phyloP scores from a whole-genome alignment of 208 protist genomes.

The Vickermania ingenoplastis region DNA sequence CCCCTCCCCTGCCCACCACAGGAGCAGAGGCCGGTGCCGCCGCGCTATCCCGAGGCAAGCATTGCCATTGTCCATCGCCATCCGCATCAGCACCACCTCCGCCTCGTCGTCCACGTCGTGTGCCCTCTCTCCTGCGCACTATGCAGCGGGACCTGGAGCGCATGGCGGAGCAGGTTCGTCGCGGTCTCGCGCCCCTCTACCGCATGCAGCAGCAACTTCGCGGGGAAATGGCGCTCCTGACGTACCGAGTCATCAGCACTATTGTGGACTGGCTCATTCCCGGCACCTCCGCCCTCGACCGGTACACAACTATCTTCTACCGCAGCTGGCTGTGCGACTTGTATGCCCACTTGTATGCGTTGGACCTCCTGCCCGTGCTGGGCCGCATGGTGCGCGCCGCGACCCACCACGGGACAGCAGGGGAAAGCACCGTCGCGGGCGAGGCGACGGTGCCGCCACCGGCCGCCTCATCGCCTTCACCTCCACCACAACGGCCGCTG shows the following conservation, averaged over 20 bases:
- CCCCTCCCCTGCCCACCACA: no score
- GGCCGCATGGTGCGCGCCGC: neutral
- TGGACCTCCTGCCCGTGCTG: constrained; percentile 25
- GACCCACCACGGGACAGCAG: no score
- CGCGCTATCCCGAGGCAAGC: no score
- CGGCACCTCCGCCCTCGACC: constrained; percentile 45
- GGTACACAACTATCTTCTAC: constrained; percentile 56
- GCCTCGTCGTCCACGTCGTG: neutral
- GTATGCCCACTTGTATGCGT: constrained; percentile 57
- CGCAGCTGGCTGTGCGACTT: constrained; percentile 77
- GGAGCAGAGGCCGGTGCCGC: no score
- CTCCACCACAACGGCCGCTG: no score
- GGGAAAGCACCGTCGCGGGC: no score
- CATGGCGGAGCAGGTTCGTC: neutral
- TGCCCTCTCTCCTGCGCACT: neutral
- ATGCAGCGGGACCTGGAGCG: neutral
- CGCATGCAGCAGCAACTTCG: constrained; percentile 45
- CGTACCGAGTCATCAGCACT: constrained; percentile 68
- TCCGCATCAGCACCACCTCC: neutral
- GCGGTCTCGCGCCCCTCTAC: constrained; percentile 1
- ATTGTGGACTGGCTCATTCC: constrained; percentile 72
- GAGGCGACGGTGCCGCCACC: no score
- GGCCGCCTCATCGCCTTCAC: no score
- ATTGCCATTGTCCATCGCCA: neutral
- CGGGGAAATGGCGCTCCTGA: constrained; percentile 58